phyloP scores from a whole-genome alignment of 1,284 basidiomycete species.

The Cutaneotrichosporon sp. region DNA sequence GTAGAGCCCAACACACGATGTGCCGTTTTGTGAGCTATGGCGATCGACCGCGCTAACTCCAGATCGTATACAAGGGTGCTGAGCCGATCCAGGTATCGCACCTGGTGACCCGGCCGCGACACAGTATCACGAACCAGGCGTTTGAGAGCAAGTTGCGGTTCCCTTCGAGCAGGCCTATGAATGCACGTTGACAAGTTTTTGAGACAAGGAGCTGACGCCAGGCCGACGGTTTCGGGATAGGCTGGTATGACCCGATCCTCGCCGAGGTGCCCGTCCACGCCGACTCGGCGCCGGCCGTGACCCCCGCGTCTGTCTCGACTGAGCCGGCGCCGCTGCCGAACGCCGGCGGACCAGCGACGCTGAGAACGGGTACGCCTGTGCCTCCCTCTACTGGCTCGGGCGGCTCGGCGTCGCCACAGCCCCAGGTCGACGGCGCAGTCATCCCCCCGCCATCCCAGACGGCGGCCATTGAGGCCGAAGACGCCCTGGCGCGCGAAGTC shows the following conservation, averaged over 20 bases:
- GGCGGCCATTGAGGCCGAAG: conserved; percentile 12
- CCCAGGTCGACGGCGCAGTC: conserved; percentile 4
- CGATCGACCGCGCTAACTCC: neutral
- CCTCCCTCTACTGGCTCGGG: neutral
- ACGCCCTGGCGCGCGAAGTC: conserved; percentile 23
- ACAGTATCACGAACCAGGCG: conserved; percentile 94
- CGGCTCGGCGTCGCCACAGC: neutral
- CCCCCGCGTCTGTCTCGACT: neutral
- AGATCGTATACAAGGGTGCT: conserved; percentile 74
- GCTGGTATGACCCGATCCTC: conserved; percentile 54
- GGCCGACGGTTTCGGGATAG: conserved; percentile 95
- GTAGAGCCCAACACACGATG: conserved; percentile 50
- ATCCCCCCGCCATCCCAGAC: neutral
- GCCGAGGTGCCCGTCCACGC: conserved; percentile 5
- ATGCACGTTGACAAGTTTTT: conserved; percentile 45
- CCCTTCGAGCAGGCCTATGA: conserved; percentile 74
- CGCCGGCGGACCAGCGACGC: neutral
- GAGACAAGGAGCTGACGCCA: conserved; percentile 10
- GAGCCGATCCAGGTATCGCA: conserved; percentile 81
- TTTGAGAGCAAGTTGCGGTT: conserved; percentile 83
- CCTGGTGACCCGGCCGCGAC: conserved; percentile 82
- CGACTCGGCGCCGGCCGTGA: neutral
- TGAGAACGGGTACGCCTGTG: conserved; percentile 10
- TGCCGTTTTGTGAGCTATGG: conserved; percentile 63
- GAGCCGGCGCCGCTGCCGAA: neutral